A percentile compares a stretch with the other conserved stretches of the same genome.
phyloP scores from a whole-genome alignment of 371 early-diverging fungal species.

The Syncephalastrum contaminatum region DNA sequence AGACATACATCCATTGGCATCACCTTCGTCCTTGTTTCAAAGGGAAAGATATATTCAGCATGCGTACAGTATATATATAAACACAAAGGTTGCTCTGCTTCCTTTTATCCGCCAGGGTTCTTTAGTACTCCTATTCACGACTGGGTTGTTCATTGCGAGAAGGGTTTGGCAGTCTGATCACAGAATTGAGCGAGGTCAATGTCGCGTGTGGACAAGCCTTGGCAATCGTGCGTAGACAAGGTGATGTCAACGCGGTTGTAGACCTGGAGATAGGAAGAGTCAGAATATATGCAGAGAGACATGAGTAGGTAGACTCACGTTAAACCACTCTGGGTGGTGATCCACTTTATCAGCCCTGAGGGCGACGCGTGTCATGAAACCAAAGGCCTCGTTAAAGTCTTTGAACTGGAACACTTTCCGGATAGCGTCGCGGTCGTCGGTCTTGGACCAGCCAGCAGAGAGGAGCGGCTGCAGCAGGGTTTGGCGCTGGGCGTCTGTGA shows the following conservation, averaged over 20 bases:
- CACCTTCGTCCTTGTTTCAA: too few relatives aligned
- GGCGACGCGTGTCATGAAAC: constrained; percentile 93
- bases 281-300: neutral
- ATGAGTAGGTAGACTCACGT: constrained; percentile 48
- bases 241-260: constrained; percentile 91
- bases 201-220: constrained; percentile 79
- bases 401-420: constrained; percentile 74
- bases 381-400: constrained; percentile 88
- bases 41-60: too few relatives aligned
- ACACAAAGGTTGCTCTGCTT: too few relatives aligned
- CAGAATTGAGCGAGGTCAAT: constrained; percentile 78
- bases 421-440: constrained; percentile 78
- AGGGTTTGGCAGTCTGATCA: constrained; percentile 26
- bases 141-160: neutral
- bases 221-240: constrained; percentile 88
- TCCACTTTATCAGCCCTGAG: constrained; percentile 87
- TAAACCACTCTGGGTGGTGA: constrained; percentile 96
- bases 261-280: constrained; percentile 43
- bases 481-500: constrained; percentile 54
- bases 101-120: too few relatives aligned
- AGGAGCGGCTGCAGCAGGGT: constrained; percentile 51
- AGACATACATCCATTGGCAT: too few relatives aligned
- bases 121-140: too few relatives aligned
- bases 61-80: too few relatives aligned
- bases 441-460: constrained; percentile 61